phyloP scores from a whole-genome alignment of 2,329 filamentous ascomycete species.

The Blumeriella jaapii region DNA sequence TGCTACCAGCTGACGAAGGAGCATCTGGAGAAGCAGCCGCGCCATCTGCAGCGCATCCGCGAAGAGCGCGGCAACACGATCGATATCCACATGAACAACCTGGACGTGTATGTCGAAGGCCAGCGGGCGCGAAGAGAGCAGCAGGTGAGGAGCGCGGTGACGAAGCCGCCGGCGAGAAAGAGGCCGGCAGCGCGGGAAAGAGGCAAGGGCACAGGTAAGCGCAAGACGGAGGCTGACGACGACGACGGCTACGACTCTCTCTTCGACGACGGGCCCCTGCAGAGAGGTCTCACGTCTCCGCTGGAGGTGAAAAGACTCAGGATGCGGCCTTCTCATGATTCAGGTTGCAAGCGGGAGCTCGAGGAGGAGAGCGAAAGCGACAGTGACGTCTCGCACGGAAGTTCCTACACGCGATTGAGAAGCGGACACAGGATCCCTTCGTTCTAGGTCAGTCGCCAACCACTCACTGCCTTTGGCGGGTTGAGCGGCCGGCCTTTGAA shows the following conservation, averaged over 20 bases:
- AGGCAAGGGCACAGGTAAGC: slow-evolving; percentile 2
- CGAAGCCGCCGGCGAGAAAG: background rate
- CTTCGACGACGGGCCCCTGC: slow-evolving; percentile 10
- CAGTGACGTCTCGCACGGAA: background rate
- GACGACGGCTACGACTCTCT: slow-evolving; percentile 7
- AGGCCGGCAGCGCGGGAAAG: background rate
- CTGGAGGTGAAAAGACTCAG: background rate
- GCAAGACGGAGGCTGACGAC: background rate
- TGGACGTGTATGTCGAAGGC: slow-evolving; percentile 18
- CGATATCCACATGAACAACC: slow-evolving; percentile 21
- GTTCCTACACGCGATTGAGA: background rate
- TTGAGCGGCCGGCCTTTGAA: too few species aligned
- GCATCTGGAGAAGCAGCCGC: slow-evolving; percentile 16
- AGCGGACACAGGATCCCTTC: background rate
- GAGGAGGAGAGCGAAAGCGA: background rate
- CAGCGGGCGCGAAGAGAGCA: slow-evolving; percentile 3
- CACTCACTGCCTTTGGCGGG: too few species aligned
- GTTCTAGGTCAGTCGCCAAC: background rate
- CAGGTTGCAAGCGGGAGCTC: background rate
- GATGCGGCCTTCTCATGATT: too few species aligned
- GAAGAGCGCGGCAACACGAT: slow-evolving; percentile 19
- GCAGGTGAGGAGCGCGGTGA: background rate
- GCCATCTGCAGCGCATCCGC: slow-evolving; percentile 10
- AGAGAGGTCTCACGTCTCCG: background rate
- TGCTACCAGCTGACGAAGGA: slow-evolving; percentile 16